These are phyloP conservation scores for Posidonia australis DNA, from an alignment of 106 monocot genomes.

Conservation along the genomic window DNA sequence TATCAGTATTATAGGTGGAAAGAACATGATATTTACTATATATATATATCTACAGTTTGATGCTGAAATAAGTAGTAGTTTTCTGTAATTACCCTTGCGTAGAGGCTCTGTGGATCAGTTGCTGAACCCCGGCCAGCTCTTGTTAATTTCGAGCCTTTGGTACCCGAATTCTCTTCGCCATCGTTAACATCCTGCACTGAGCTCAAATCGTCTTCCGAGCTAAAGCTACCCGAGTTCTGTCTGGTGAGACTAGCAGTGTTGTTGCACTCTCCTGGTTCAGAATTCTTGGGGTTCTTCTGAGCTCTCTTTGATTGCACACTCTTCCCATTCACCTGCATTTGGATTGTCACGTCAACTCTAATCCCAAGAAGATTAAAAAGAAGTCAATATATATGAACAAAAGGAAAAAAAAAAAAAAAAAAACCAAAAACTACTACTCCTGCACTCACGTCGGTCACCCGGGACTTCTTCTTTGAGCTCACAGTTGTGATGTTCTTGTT, in stretches of 20 bases:
- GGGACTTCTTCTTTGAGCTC: conserved; percentile 6
- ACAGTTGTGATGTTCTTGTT: neutral
- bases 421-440: too few relatives aligned
- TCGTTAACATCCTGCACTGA: neutral
- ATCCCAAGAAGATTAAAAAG: neutral
- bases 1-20: conserved; percentile 5
- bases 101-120: conserved; percentile 36
- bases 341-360: neutral
- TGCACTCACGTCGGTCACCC: neutral
- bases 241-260: neutral
- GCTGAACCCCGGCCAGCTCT: conserved; percentile 24
- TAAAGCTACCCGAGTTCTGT: conserved; percentile 5
- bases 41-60: too few relatives aligned
- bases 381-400: neutral
- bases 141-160: conserved; percentile 9
- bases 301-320: conserved; percentile 1
- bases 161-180: neutral
- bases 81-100: conserved; percentile 23
- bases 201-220: conserved; percentile 10
- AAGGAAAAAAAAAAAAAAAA: too few relatives aligned
- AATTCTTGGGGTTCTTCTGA: conserved; percentile 1
- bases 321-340: conserved; percentile 8
- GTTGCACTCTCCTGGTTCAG: conserved; percentile 5
- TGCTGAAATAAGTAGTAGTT: neutral
- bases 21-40: too few relatives aligned